Percentiles rank a stretch among this genome's conserved stretches.
Evolutionary conservation across 495 filamentous ascomycete genomes (phyloP).

Genomic region (Tuber calosporum): DNA sequence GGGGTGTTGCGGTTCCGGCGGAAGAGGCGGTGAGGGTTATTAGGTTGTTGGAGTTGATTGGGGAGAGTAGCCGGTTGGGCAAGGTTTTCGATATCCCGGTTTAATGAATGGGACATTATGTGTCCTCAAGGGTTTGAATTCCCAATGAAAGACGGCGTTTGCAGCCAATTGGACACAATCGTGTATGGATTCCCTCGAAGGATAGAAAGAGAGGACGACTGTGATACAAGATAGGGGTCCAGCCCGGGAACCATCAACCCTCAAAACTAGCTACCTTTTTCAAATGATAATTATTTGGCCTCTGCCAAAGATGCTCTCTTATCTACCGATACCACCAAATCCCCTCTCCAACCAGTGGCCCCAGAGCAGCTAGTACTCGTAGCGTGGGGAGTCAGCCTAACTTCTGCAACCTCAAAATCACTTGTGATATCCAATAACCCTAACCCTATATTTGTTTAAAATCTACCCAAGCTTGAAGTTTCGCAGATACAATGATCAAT

Average conservation of each 20-base stretch:
- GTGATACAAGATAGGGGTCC: not conserved
- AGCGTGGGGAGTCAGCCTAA: not conserved
- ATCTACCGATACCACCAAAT: not conserved
- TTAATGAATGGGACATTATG: not conserved
- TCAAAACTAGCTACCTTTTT: not conserved
- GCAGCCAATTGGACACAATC: not conserved
- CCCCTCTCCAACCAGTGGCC: not conserved
- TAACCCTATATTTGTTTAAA: not conserved
- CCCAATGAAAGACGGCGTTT: not conserved
- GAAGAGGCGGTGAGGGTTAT: constrained; percentile 65
- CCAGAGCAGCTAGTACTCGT: not conserved
- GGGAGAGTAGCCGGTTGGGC: constrained; percentile 59
- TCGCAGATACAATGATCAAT: not conserved
- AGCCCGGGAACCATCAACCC: not conserved
- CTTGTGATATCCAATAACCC: not conserved
- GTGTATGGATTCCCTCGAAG: not conserved
- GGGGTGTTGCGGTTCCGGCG: constrained; percentile 62
- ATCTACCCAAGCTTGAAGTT: not conserved
- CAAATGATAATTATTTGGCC: not conserved
- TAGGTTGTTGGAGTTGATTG: constrained; percentile 63
- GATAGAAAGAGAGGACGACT: not conserved
- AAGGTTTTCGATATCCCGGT: constrained; percentile 49
- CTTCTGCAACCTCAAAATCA: not conserved
- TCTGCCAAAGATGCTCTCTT: not conserved
- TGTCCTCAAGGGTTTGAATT: not conserved